Conservation (phyloP, 2,329 filamentous ascomycete species). For the Aphanocladium album region DNA sequence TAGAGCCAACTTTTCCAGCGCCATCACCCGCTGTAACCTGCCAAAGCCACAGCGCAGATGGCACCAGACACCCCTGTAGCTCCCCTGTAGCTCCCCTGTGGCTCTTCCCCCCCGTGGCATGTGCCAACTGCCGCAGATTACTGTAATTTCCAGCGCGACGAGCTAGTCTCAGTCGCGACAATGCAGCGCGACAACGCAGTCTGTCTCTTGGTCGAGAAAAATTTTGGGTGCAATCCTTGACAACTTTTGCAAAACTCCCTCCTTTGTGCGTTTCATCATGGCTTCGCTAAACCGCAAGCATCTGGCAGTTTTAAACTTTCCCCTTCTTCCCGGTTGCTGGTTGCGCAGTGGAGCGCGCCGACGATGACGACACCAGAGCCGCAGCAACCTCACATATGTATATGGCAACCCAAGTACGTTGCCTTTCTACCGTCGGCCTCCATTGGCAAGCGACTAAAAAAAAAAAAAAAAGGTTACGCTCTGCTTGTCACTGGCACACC, state of each 20-base stretch:
- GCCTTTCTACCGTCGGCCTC: too few species aligned
- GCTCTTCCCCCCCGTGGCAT: too few species aligned
- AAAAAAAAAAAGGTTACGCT: too few species aligned
- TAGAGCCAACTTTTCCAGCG: neutral
- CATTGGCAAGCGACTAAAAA: too few species aligned
- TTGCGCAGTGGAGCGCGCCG: conserved; percentile 1
- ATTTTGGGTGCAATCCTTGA: too few species aligned
- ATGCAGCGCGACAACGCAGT: neutral
- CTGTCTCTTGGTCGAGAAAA: neutral
- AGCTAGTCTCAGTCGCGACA: neutral
- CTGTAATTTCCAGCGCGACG: neutral
- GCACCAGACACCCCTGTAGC: neutral
- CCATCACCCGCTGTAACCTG: neutral
- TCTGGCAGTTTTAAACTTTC: neutral
- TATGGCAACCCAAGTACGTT: neutral
- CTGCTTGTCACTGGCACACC: too few species aligned
- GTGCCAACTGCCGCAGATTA: neutral
- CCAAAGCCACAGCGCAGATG: neutral
- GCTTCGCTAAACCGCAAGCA: neutral
- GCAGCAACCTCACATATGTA: neutral
- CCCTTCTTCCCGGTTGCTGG: neutral
- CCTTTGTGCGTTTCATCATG: neutral
- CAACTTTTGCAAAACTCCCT: too few species aligned
- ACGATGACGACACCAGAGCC: conserved; percentile 9
- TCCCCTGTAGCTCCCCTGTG: too few species aligned